Base-by-base conservation (phyloP, 2,329 filamentous ascomycete species). In the Aphanoascus verrucosus region DNA sequence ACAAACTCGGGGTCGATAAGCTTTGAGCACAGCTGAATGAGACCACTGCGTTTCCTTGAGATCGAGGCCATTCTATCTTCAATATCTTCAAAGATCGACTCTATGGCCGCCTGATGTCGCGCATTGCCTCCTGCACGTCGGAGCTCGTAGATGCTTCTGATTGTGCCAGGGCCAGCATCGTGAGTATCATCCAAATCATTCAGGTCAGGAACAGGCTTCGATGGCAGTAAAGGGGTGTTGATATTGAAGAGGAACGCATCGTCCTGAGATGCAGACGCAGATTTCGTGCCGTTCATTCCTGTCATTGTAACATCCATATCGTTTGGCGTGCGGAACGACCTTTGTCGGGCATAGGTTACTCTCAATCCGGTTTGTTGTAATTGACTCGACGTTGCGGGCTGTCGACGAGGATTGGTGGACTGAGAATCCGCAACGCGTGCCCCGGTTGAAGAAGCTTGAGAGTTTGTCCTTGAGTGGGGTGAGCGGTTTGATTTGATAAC, bases 131-230 rank as follows among this genome's bases (percentile, higher is more conserved):
- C 81, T 49, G 77, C 74, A 40, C 77, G 77, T 53, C 80, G 73
- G 34, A 84, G 70, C 62, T 84, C 81, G 58, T 84, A 80, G 23
- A 83, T 79, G 53, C 77, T 80, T 55, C 78, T 74, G 45, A 81
- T 72, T 23, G 68, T 38, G 11, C 44, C 38, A 15, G 40, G 12
- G 5, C 67, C 60, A 45, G 56, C 47, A 49, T 58, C 67, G 37
- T 73, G 69, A 31, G 70, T 70, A 12, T 75, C 73, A 12, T 77
- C 77, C 7, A 75, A 72, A 4, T 75, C 71, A 14, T 48, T 1
- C n/a, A 49, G 8, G 9, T 3, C 23, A 1, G 51, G 28, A 2
- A 6, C n/a, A 9, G 19, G 9, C 19, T 53, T 48, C 6, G 43
- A 28, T 5, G 51, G 51, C 32, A 53, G 23, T 28, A 49, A 38